Evolutionary conservation across 2,329 filamentous ascomycete genomes (phyloP).

Genomic region (Tolypocladium pustulatum): DNA sequence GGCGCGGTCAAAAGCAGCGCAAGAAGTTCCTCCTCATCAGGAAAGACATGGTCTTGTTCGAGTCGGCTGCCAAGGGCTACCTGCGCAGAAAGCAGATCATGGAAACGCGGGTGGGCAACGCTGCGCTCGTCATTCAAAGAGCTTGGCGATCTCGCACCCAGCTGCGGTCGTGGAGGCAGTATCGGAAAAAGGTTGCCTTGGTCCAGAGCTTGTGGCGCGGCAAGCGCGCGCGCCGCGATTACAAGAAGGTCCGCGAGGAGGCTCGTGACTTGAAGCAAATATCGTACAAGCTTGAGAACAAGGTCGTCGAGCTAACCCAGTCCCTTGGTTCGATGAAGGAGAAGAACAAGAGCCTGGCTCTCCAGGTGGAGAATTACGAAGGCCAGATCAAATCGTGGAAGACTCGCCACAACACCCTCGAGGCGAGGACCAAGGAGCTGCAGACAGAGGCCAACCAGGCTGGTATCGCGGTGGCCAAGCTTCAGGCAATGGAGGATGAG

Average conservation of each 20-base stretch:
- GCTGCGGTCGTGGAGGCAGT: conserved; percentile 72
- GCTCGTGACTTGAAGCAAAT: conserved; percentile 98
- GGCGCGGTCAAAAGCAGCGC: conserved; percentile 85
- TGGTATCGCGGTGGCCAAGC: conserved; percentile 82
- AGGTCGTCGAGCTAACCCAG: conserved; percentile 96
- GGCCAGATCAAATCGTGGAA: conserved; percentile 94
- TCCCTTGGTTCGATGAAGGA: conserved; percentile 83
- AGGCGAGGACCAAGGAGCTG: conserved; percentile 83
- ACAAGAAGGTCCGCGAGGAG: conserved; percentile 89
- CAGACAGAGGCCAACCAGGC: conserved; percentile 96
- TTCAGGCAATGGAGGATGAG: conserved; percentile 88
- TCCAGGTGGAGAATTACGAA: conserved; percentile 92
- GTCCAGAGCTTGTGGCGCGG: conserved; percentile 92
- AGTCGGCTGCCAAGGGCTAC: conserved; percentile 86
- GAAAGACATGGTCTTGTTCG: conserved; percentile 75
- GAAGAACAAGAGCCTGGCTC: conserved; percentile 82
- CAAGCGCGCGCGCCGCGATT: conserved; percentile 65
- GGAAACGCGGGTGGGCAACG: conserved; percentile 88
- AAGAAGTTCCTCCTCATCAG: conserved; percentile 70
- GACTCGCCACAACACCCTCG: conserved; percentile 79
- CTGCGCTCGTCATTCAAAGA: conserved; percentile 81
- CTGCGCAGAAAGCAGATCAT: conserved; percentile 83
- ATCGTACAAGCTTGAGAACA: conserved; percentile 98
- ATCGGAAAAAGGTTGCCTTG: conserved; percentile 79
- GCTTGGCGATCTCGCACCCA: conserved; percentile 76